Conservation (phyloP, 2,329 filamentous ascomycete genomes). For the Monosporascus sp. region DNA sequence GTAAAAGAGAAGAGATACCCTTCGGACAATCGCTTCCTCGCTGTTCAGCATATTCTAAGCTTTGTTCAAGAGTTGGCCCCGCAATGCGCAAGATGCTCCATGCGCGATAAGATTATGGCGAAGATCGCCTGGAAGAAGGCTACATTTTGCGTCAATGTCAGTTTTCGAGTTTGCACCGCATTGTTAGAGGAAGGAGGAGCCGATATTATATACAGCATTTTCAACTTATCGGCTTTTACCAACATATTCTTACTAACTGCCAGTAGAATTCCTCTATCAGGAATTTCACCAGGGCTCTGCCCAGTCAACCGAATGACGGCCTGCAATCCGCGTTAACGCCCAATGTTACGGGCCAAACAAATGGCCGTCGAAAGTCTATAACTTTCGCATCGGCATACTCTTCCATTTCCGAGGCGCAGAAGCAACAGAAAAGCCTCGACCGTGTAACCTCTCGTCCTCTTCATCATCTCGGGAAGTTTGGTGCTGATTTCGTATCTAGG, state of each 20-base stretch:
- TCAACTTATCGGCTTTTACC: no score
- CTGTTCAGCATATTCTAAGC: neutral
- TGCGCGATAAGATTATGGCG: constrained; percentile 34
- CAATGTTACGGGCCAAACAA: constrained; percentile 17
- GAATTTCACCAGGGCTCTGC: constrained; percentile 13
- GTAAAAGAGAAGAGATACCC: no score
- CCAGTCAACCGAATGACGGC: constrained; percentile 15
- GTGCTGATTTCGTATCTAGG: constrained; percentile 40
- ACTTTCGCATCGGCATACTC: constrained; percentile 28
- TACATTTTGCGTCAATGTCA: constrained; percentile 29
- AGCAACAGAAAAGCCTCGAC: constrained; percentile 41
- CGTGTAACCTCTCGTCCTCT: constrained; percentile 31
- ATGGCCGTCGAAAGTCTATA: constrained; percentile 19
- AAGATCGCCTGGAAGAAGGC: constrained; percentile 34
- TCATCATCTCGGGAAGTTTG: neutral
- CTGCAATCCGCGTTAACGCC: constrained; percentile 15
- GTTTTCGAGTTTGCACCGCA: constrained; percentile 5
- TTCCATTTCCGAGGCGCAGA: constrained; percentile 38
- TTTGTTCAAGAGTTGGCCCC: neutral
- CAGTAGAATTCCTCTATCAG: constrained; percentile 19
- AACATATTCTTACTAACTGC: constrained; percentile 5
- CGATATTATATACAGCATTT: no score
- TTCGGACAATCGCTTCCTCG: neutral
- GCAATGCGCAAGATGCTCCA: constrained; percentile 13
- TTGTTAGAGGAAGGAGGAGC: neutral